Evolutionary conservation across 805 yeast species (phyloP).

Genomic region (Lipomyces orientalis): DNA sequence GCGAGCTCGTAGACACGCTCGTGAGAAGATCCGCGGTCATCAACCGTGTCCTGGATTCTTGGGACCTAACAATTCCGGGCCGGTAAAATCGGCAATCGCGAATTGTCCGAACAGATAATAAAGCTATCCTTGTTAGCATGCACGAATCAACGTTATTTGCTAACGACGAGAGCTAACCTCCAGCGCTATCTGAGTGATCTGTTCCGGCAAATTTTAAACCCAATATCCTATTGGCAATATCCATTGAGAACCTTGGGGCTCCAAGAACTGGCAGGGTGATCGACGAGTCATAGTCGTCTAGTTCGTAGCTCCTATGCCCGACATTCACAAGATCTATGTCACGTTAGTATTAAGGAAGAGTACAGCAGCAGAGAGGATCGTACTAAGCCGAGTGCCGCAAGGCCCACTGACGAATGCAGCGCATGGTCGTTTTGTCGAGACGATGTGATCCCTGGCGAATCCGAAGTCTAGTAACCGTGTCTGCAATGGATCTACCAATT

Average conservation of each 20-base stretch:
- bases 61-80: slow-evolving; percentile 30
- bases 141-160: background rate
- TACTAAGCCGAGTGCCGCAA: slow-evolving; percentile 15
- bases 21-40: slow-evolving; percentile 14
- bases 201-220: slow-evolving; percentile 33
- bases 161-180: slow-evolving; percentile 7
- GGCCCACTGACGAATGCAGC: slow-evolving; percentile 24
- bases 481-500: slow-evolving; percentile 12
- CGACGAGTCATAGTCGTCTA: slow-evolving; percentile 8
- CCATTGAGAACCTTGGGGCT: background rate
- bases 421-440: slow-evolving; percentile 9
- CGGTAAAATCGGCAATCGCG: slow-evolving; percentile 23
- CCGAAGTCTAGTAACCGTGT: slow-evolving; percentile 23
- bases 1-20: background rate
- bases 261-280: slow-evolving; percentile 23
- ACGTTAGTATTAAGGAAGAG: background rate
- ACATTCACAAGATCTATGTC: slow-evolving; percentile 13
- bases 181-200: slow-evolving; percentile 16
- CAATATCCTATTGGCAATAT: slow-evolving; percentile 14
- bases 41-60: background rate
- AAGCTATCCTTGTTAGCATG: slow-evolving; percentile 7
- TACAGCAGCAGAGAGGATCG: background rate
- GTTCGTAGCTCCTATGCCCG: background rate
- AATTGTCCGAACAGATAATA: slow-evolving; percentile 22
- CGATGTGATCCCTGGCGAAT: slow-evolving; percentile 11